Evolutionary conservation across 1,284 basidiomycete species (phyloP).

Genomic region (Chiua sp.): DNA sequence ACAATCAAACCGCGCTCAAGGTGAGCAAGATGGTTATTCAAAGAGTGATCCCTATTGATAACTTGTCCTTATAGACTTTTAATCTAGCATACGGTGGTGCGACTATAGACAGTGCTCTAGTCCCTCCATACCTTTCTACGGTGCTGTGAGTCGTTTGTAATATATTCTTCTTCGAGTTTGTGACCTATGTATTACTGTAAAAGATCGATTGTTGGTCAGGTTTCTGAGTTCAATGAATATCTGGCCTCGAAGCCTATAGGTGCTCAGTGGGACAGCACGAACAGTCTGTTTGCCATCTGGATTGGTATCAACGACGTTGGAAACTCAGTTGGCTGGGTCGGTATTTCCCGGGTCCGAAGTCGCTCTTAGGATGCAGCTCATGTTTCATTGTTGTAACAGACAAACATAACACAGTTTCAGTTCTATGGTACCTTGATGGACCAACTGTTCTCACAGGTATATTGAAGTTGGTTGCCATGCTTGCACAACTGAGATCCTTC

Average conservation of each 20-base stretch:
- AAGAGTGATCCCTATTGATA: constrained; percentile 3
- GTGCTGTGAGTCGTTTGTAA: constrained; percentile 48
- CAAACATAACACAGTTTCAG: constrained; percentile 55
- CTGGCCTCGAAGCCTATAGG: constrained; percentile 55
- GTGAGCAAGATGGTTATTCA: constrained; percentile 29
- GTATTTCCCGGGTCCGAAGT: constrained; percentile 19
- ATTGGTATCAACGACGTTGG: constrained; percentile 72
- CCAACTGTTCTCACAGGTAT: constrained; percentile 61
- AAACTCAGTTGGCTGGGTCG: constrained; percentile 57
- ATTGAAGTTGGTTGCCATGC: neutral
- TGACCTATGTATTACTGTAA: neutral
- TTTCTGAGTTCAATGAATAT: constrained; percentile 57
- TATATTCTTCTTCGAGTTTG: neutral
- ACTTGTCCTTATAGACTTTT: constrained; percentile 47
- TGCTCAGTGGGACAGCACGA: constrained; percentile 57
- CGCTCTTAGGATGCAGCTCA: neutral
- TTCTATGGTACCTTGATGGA: constrained; percentile 60
- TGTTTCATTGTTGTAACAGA: constrained; percentile 37
- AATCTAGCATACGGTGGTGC: constrained; percentile 66
- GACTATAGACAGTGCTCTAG: constrained; percentile 64
- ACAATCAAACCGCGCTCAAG: constrained; percentile 61
- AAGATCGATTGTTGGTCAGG: constrained; percentile 69
- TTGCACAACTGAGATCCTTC: constrained; percentile 1
- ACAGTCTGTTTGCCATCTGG: constrained; percentile 66
- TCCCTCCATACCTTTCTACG: constrained; percentile 58